These are phyloP conservation scores for Kodamaea laetipori DNA, from an alignment of 805 yeast genomes.

Conservation along the genomic window DNA sequence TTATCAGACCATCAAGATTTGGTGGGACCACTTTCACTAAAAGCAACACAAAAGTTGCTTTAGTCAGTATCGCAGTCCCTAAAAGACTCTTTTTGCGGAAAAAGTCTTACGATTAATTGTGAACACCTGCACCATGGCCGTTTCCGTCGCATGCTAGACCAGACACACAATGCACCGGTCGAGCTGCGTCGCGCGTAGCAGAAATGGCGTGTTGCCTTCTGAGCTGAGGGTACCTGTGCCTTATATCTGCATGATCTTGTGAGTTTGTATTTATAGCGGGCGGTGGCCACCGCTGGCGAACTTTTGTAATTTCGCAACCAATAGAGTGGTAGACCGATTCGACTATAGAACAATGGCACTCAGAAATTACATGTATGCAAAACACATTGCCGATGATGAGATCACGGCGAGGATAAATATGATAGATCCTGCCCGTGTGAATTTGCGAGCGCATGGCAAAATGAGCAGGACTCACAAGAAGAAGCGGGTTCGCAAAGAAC, in stretches of 20 bases:
- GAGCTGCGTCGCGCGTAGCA: neutral
- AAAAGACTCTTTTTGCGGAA: no score
- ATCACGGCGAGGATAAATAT: constrained; percentile 17
- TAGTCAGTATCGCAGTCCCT: no score
- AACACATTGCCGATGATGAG: constrained; percentile 29
- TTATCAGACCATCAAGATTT: no score
- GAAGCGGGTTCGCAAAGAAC: neutral
- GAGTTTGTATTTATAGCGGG: constrained; percentile 1
- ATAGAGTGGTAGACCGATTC: constrained; percentile 10
- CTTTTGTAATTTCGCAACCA: constrained; percentile 6
- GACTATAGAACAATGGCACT: constrained; percentile 35
- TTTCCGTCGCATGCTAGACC: neutral
- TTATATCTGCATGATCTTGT: constrained; percentile 5
- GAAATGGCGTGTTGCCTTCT: constrained; percentile 4
- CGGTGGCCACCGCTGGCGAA: neutral
- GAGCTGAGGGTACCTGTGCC: neutral
- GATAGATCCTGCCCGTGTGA: constrained; percentile 8
- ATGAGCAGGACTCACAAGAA: constrained; percentile 3
- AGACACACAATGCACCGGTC: neutral
- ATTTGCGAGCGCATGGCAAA: neutral
- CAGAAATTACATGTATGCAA: constrained; percentile 44
- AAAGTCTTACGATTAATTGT: neutral
- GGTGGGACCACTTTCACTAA: no score
- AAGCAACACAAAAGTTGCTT: no score
- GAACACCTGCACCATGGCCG: constrained; percentile 1